Base-by-base conservation (phyloP, 179 eudicot species). In the Beta corolliflora region DNA sequence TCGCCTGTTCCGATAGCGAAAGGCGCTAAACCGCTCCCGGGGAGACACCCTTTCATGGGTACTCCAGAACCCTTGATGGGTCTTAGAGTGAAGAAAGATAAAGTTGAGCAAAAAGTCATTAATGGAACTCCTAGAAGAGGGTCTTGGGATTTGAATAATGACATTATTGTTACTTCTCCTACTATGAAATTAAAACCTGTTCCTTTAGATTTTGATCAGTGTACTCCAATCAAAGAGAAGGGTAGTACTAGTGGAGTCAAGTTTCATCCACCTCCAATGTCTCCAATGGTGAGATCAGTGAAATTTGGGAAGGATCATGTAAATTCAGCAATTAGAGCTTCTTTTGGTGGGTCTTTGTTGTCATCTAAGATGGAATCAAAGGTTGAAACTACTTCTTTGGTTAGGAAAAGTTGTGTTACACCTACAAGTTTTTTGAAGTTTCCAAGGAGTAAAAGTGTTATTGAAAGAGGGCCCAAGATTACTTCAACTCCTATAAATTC, bases 11-110 rank as follows among this genome's bases (percentile, higher is more conserved):
- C 98, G 3, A 69, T 92, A 2, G 89, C 90, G 0, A 89, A 89
- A 64, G 99, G 97, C 19, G 90, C 96, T 1, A 96, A 91, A 60
- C 93, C 94, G 4, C 71, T 96, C 5, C 98, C 99, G 1, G 99
- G 99, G 0, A 68, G 99, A 7, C 99, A 96, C 88, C 99, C 97
- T 1, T 81, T 94, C 0, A 79, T 92, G 60, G 98, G 99, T 5
- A 92, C 96, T 0, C 98, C 97, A 0, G 96, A 96, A 74, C 97
- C 98, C 0, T 79, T 96, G 66, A 90, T 92, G 96, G 92, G 96
- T 70, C 76, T 94, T 25, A 84, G 92, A 53, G 84, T 45, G 18
- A 91, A 85, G 41, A 90, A 92, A 0, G 89, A 89, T 21, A 88
- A 21, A 36, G 41, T 36, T 67, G 92, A 90, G 29, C 29, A 25